These are phyloP conservation scores for Xylaria palmicola DNA, from an alignment of 495 filamentous ascomycete species.

Conservation along the genomic window DNA sequence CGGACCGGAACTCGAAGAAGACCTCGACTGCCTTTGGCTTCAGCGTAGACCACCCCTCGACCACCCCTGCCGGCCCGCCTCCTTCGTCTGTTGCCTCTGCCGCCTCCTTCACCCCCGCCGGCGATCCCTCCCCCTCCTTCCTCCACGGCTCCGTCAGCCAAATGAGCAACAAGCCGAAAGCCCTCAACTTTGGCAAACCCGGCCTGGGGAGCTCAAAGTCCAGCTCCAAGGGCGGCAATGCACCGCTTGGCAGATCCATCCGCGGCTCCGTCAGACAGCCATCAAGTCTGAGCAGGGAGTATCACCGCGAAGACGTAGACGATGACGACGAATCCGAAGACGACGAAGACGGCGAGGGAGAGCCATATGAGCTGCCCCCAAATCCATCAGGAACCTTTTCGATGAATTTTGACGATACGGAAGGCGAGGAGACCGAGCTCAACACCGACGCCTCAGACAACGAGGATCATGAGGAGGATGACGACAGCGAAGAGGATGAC, in stretches of 20 bases:
- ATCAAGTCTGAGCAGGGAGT: slow-evolving; percentile 37
- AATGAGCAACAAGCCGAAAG: slow-evolving; percentile 42
- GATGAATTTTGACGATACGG: slow-evolving; percentile 28
- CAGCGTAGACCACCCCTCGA: slow-evolving; percentile 56
- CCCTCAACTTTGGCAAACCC: slow-evolving; percentile 45
- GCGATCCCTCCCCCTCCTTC: slow-evolving; percentile 61
- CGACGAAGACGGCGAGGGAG: slow-evolving; percentile 22
- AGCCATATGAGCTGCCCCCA: slow-evolving; percentile 24
- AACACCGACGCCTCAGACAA: slow-evolving; percentile 19
- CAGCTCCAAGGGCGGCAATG: slow-evolving; percentile 34
- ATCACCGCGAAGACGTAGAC: slow-evolving; percentile 33
- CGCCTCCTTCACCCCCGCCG: slow-evolving; percentile 72
- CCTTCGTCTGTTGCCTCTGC: slow-evolving; percentile 53
- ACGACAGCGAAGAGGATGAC: slow-evolving; percentile 34
- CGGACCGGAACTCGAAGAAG: slow-evolving; percentile 31
- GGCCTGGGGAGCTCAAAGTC: slow-evolving; percentile 38
- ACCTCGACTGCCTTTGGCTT: slow-evolving; percentile 22
- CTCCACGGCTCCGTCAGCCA: slow-evolving; percentile 65
- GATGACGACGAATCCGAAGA: slow-evolving; percentile 26
- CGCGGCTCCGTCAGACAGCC: slow-evolving; percentile 35
- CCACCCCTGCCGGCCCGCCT: slow-evolving; percentile 74
- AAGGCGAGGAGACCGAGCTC: slow-evolving; percentile 29
- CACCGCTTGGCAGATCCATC: slow-evolving; percentile 45
- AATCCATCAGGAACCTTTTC: slow-evolving; percentile 29
- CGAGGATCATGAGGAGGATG: slow-evolving; percentile 30